These are phyloP conservation scores for Pontederia crassipes DNA, from an alignment of 176 grass and related monocot genomes.

Conservation along the genomic window DNA sequence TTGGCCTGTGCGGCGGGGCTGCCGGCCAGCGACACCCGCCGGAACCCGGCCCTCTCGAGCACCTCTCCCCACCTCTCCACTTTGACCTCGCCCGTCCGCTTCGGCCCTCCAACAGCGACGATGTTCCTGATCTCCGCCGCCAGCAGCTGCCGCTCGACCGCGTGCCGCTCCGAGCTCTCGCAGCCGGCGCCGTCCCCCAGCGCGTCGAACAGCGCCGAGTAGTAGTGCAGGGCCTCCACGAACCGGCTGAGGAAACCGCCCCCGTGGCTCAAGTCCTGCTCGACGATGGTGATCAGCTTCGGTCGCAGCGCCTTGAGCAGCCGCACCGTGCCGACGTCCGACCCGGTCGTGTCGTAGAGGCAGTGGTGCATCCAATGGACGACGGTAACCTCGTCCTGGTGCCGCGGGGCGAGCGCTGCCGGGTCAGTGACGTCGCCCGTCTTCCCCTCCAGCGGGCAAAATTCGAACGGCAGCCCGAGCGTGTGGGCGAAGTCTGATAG, in stretches of 20 bases:
- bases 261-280: slow-evolving; percentile 70
- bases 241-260: slow-evolving; percentile 74
- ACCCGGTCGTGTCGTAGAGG: slow-evolving; percentile 86
- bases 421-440: slow-evolving; percentile 50
- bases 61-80: slow-evolving; percentile 79
- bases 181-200: slow-evolving; percentile 44
- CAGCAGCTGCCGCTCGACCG: slow-evolving; percentile 65
- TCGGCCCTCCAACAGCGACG: slow-evolving; percentile 64
- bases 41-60: slow-evolving; percentile 48
- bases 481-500: slow-evolving; percentile 60
- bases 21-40: slow-evolving; percentile 58
- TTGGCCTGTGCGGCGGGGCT: slow-evolving; percentile 67
- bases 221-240: slow-evolving; percentile 92
- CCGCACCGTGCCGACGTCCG: slow-evolving; percentile 45
- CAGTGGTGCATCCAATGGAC: slow-evolving; percentile 98
- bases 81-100: slow-evolving; percentile 62
- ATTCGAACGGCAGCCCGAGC: slow-evolving; percentile 67
- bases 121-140: slow-evolving; percentile 93
- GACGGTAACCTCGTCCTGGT: slow-evolving; percentile 40
- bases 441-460: slow-evolving; percentile 62
- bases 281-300: slow-evolving; percentile 77
- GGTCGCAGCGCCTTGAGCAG: slow-evolving; percentile 49
- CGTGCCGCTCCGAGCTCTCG: slow-evolving; percentile 42
- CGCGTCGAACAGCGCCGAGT: slow-evolving; percentile 89
- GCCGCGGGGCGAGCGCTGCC: slow-evolving; percentile 31